A percentile compares a stretch with the other conserved stretches of the same genome.
These are phyloP conservation scores for Dendrobium chrysotoxum DNA, from an alignment of 106 monocot species.

Conservation along the genomic window DNA sequence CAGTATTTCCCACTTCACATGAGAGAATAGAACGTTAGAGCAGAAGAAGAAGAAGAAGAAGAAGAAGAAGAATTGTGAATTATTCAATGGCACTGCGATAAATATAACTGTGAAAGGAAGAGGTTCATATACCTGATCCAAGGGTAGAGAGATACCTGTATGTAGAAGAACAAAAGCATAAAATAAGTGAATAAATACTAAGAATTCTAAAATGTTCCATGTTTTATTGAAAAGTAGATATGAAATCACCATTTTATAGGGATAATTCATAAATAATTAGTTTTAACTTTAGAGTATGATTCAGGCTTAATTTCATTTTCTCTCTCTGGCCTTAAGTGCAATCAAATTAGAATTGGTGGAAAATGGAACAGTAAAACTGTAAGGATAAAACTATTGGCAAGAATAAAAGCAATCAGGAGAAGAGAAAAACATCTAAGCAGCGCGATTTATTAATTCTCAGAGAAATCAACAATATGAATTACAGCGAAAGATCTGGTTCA, in stretches of 20 bases:
- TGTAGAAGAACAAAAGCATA: background rate
- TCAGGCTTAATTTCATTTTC: no score
- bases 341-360: no score
- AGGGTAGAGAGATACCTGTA: conserved; percentile 1
- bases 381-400: no score
- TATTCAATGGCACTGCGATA: background rate
- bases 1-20: conserved; percentile 6
- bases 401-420: no score
- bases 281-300: no score
- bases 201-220: background rate
- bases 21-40: background rate
- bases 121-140: background rate
- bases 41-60: background rate
- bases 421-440: no score
- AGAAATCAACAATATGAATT: no score
- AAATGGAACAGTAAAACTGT: no score
- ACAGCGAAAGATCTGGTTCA: no score
- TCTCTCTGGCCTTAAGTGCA: no score
- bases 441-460: no score
- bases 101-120: background rate
- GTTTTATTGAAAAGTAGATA: background rate
- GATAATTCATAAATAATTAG: no score
- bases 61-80: background rate
- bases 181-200: background rate
- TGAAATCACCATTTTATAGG: background rate